A percentile compares a stretch with the other conserved stretches of the same genome.
These are phyloP conservation scores for Mucor velutinosus DNA, from an alignment of 371 early-diverging fungal species.

Conservation along the genomic window DNA sequence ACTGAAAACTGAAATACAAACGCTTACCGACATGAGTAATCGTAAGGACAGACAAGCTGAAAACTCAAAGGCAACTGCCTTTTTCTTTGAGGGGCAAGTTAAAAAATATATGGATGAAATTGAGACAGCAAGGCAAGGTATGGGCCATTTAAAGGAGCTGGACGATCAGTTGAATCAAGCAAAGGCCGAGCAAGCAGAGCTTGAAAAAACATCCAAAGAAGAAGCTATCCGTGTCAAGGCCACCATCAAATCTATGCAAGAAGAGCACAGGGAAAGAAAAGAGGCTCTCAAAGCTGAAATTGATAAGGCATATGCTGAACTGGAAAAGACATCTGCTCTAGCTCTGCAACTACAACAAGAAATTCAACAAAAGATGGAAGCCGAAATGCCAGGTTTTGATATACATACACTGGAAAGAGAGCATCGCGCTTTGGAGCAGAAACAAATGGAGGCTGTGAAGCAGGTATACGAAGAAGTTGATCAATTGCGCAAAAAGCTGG, in stretches of 20 bases:
- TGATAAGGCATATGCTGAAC: slow-evolving; percentile 39
- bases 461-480: slow-evolving; percentile 36
- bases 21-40: slow-evolving; percentile 53
- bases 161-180: slow-evolving; percentile 51
- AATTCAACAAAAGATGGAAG: slow-evolving; percentile 39
- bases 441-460: slow-evolving; percentile 37
- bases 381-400: slow-evolving; percentile 25
- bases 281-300: slow-evolving; percentile 35
- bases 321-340: slow-evolving; percentile 32
- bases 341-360: slow-evolving; percentile 42
- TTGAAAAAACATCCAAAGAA: slow-evolving; percentile 35
- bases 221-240: slow-evolving; percentile 35
- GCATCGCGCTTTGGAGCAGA: slow-evolving; percentile 26
- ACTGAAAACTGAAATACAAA: slow-evolving; percentile 52
- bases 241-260: slow-evolving; percentile 32
- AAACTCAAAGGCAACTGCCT: slow-evolving; percentile 54
- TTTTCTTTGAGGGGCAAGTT: slow-evolving; percentile 56
- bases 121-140: slow-evolving; percentile 48
- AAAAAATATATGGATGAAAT: slow-evolving; percentile 57
- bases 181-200: slow-evolving; percentile 36
- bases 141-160: slow-evolving; percentile 48
- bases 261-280: slow-evolving; percentile 36
- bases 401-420: slow-evolving; percentile 36
- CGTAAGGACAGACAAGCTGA: slow-evolving; percentile 57
- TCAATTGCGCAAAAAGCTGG: slow-evolving; percentile 23